Conservation (phyloP, 371 early-diverging fungal genomes). For the Mortierella sp. region DNA sequence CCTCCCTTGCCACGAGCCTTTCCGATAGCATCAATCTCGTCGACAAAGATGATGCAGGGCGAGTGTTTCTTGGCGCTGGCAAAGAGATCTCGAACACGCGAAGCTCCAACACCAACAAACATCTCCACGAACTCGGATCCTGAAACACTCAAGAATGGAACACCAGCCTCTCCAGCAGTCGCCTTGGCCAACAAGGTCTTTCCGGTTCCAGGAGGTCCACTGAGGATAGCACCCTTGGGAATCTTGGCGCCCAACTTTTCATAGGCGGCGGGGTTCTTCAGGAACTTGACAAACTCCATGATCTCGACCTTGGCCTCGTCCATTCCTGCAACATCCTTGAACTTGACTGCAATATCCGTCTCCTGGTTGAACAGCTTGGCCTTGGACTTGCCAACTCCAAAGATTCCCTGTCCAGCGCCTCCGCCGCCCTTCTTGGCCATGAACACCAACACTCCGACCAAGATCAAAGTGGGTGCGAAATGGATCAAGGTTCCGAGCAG, state of each 20-base stretch:
- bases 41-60: constrained; percentile 99
- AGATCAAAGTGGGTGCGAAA: constrained; percentile 93
- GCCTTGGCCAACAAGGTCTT: constrained; percentile 99
- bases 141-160: constrained; percentile 97
- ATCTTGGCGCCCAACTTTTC: constrained; percentile 99
- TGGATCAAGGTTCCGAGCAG: constrained; percentile 80
- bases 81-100: constrained; percentile 98
- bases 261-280: constrained; percentile 98
- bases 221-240: constrained; percentile 99
- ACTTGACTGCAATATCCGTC: constrained; percentile 94
- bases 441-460: constrained; percentile 90
- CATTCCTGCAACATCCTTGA: constrained; percentile 99
- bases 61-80: constrained; percentile 96
- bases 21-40: constrained; percentile 99
- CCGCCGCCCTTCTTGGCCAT: constrained; percentile 87
- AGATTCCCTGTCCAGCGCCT: constrained; percentile 86
- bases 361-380: constrained; percentile 98
- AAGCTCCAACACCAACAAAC: constrained; percentile 99
- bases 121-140: constrained; percentile 99
- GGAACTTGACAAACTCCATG: constrained; percentile 99
- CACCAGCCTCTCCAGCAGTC: constrained; percentile 98
- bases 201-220: constrained; percentile 99
- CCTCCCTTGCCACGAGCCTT: constrained; percentile 96
- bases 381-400: constrained; percentile 96
- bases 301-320: constrained; percentile 99